These are phyloP conservation scores for Fusarium armeniacum DNA, from an alignment of 2,329 filamentous ascomycete genomes.

Conservation along the genomic window DNA sequence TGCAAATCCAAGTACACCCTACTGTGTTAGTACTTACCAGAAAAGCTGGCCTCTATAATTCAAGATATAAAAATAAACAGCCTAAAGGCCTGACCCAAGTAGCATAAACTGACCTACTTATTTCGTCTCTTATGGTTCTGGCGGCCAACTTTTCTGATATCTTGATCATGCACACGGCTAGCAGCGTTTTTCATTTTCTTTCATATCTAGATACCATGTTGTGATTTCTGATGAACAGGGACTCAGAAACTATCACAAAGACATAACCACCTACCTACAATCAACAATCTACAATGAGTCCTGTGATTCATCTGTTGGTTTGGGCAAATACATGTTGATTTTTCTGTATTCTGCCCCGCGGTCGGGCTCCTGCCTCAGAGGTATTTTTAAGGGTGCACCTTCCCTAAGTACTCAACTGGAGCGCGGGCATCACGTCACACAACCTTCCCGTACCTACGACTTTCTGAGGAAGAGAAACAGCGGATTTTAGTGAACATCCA, in stretches of 20 bases:
- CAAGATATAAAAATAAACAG: too few relatives aligned
- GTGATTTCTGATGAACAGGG: background rate
- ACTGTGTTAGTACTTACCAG: too few relatives aligned
- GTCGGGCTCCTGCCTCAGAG: conserved; percentile 24
- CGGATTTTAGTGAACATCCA: conserved; percentile 39
- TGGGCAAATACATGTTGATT: background rate
- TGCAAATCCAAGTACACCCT: conserved; percentile 28
- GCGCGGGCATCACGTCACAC: conserved; percentile 44
- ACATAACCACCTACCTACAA: too few relatives aligned
- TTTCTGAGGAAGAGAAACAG: conserved; percentile 20
- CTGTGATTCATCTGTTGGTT: background rate
- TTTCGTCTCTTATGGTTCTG: too few relatives aligned
- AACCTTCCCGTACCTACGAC: conserved; percentile 8
- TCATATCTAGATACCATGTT: background rate
- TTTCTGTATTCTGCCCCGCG: conserved; percentile 17
- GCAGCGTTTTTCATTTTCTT: conserved; percentile 14
- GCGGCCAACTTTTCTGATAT: too few relatives aligned
- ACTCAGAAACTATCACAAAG: too few relatives aligned
- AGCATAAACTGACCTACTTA: too few relatives aligned
- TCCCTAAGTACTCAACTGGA: conserved; percentile 14
- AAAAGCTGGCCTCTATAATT: too few relatives aligned
- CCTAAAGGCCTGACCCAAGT: too few relatives aligned
- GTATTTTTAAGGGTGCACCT: conserved; percentile 21
- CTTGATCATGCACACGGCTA: background rate
- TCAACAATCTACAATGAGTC: background rate